phyloP scores from a whole-genome alignment of 345 rosid genomes.

The Eucalyptus polybractea region DNA sequence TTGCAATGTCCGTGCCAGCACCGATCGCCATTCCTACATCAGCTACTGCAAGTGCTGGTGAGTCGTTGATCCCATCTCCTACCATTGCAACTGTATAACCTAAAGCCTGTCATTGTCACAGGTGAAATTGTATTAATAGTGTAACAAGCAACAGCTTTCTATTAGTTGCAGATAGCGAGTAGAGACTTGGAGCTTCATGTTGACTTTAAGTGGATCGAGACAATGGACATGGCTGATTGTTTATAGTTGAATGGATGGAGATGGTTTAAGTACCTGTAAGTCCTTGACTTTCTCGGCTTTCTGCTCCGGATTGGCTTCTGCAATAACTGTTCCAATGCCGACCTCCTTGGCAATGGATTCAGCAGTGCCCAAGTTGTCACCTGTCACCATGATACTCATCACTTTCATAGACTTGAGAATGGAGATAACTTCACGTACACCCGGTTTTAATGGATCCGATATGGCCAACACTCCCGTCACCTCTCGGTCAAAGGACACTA shows the following conservation, averaged over 20 bases:
- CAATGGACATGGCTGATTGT: neutral
- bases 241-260: neutral
- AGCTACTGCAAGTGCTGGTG: slow-evolving; percentile 84
- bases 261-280: slow-evolving; percentile 35
- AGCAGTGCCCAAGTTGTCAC: slow-evolving; percentile 92
- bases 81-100: slow-evolving; percentile 81
- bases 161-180: neutral
- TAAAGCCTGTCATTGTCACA: slow-evolving; percentile 15
- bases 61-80: slow-evolving; percentile 87
- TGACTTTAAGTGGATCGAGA: neutral
- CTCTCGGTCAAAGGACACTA: slow-evolving; percentile 50
- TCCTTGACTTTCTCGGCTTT: slow-evolving; percentile 76
- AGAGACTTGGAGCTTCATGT: neutral
- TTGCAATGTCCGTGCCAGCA: slow-evolving; percentile 88
- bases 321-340: slow-evolving; percentile 61
- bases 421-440: slow-evolving; percentile 50
- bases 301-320: slow-evolving; percentile 78
- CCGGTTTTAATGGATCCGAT: slow-evolving; percentile 69
- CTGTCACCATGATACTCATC: slow-evolving; percentile 70
- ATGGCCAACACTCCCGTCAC: slow-evolving; percentile 53
- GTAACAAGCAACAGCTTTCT: neutral
- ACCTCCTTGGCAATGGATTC: slow-evolving; percentile 62
- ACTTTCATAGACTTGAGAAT: slow-evolving; percentile 64
- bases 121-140: neutral
- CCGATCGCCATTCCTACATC: slow-evolving; percentile 93